Base-by-base conservation (phyloP, 345 rosid genomes). In the Lagerstroemia speciosa region DNA sequence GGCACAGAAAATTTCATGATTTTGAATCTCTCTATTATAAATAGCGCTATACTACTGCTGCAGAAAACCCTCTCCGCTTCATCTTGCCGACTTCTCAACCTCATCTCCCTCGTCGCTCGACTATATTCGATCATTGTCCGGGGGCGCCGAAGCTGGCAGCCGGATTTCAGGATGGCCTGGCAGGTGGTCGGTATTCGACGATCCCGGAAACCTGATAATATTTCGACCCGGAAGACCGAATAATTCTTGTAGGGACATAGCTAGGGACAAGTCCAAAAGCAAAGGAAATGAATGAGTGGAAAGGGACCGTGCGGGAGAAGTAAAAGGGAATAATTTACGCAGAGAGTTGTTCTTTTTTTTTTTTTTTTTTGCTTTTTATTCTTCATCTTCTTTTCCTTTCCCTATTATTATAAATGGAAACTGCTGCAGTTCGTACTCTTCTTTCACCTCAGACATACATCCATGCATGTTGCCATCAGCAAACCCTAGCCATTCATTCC, bases 401-500 rank as follows among this genome's bases (percentile, higher is more conserved):
- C 27, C 8, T 6, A 52, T 22, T 52, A 52, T n/a, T 46, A 52
- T 52, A 52, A 17, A 20, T 52, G 58, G 29, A 22, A 52, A 52
- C 58, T 52, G 58, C 58, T 52, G 29, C 58, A 52, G 29, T 52
- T 24, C 58, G 29, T 52, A 52, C 58, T 22, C 58, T 12, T 14
- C 9, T 52, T 24, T 22, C 29, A n/a, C 7, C 52, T 46, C 52
- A 46, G 27, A 52, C 58, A 52, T 52, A 7, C 58, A 52, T 6
- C 58, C 20, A 15, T 52, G 58, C 58, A 52, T 52, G 58, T 22
- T 52, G 1, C 58, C 27, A 24, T 48, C 53, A 48, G 53, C 27
- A 52, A 52, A n/a, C 27, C 58, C 58, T 52, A 52, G 29, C 58
- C 58, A 52, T 52, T 52, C 58, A 24, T 52, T 52, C 58, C 58